Conservation (phyloP, 2,329 filamentous ascomycete species). For the Penicillium sp. region DNA sequence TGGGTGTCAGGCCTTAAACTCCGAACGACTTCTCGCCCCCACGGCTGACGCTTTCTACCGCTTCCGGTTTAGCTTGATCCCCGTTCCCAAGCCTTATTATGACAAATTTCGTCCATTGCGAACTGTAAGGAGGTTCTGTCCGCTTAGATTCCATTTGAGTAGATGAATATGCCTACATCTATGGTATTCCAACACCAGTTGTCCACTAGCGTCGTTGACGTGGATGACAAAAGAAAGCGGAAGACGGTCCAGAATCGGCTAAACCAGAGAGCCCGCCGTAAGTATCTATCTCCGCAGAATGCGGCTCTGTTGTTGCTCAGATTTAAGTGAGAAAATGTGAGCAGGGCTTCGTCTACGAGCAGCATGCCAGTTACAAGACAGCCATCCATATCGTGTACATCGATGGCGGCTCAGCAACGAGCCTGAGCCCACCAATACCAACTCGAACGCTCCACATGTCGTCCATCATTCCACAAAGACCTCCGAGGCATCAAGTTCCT, state of each 20-base stretch:
- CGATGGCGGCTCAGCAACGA: constrained; percentile 11
- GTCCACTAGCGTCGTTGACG: not conserved
- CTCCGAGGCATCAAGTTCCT: not conserved
- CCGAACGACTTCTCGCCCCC: not conserved
- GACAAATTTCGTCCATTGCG: not conserved
- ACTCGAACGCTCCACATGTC: not conserved
- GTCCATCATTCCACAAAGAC: not conserved
- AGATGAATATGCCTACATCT: not conserved
- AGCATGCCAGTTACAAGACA: not conserved
- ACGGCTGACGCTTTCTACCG: constrained; percentile 32
- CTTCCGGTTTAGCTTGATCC: constrained; percentile 33
- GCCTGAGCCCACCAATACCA: not conserved
- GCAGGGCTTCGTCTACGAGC: constrained; percentile 7
- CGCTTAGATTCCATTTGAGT: not conserved
- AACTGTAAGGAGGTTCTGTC: not conserved
- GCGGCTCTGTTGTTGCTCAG: not conserved
- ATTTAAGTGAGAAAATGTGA: not conserved
- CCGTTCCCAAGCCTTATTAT: not conserved
- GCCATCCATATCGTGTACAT: constrained; percentile 5
- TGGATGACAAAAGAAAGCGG: constrained; percentile 30
- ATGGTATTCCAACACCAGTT: not conserved
- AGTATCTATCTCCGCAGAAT: not conserved
- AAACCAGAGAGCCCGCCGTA: constrained; percentile 17
- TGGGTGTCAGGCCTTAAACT: not conserved
- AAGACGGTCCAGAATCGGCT: constrained; percentile 14